These are phyloP conservation scores for Boletus subluridellus DNA, from an alignment of 1,284 basidiomycete species.

Conservation along the genomic window DNA sequence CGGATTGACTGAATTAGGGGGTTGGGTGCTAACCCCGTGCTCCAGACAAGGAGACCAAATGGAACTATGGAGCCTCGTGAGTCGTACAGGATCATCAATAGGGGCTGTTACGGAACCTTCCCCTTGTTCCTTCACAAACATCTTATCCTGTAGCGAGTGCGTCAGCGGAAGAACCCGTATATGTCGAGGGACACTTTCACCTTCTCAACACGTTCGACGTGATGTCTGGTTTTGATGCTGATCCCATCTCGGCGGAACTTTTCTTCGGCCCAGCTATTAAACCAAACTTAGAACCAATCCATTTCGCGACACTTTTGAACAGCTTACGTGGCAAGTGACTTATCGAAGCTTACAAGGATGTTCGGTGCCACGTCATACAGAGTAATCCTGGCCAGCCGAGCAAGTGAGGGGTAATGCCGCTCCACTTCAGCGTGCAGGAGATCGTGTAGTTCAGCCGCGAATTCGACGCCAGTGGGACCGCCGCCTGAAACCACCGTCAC, in stretches of 20 bases:
- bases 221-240: constrained; percentile 69
- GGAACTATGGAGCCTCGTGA: constrained; percentile 47
- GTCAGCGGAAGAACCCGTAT: constrained; percentile 18
- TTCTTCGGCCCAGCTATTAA: constrained; percentile 60
- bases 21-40: constrained; percentile 78
- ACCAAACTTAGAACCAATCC: constrained; percentile 11
- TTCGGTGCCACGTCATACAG: constrained; percentile 79
- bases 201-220: constrained; percentile 74
- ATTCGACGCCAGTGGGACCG: constrained; percentile 79
- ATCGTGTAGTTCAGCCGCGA: constrained; percentile 84
- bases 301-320: constrained; percentile 1
- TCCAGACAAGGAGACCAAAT: constrained; percentile 84
- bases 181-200: constrained; percentile 35
- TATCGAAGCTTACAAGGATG: constrained; percentile 80
- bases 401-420: constrained; percentile 61
- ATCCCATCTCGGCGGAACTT: constrained; percentile 79
- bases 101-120: constrained; percentile 41
- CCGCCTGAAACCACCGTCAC: constrained; percentile 43
- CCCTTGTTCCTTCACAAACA: constrained; percentile 62
- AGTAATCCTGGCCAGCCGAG: constrained; percentile 63
- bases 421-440: constrained; percentile 74
- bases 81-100: constrained; percentile 14
- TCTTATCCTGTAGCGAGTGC: constrained; percentile 41
- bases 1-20: constrained; percentile 65
- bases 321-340: constrained; percentile 59